Conservation (phyloP, 352 stramenopile genomes). For the Pythium coloratum region DNA sequence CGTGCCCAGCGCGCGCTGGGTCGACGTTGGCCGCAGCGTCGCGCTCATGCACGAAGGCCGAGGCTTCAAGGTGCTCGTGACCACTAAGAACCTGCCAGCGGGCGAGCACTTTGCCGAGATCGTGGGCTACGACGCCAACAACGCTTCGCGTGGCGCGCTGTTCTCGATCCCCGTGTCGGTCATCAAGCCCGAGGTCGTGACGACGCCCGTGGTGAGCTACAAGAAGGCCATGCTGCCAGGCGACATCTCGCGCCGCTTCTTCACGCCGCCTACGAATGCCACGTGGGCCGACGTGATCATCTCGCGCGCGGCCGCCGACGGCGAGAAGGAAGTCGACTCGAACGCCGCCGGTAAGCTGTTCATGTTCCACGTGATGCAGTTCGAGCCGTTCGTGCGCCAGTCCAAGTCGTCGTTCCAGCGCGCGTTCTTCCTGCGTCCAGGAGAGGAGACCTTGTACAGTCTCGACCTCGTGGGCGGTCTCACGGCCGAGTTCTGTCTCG, state of each 20-base stretch:
- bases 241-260: slow-evolving; percentile 77
- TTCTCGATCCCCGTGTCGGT: slow-evolving; percentile 93
- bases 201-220: slow-evolving; percentile 38
- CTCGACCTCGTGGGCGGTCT: slow-evolving; percentile 72
- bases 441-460: slow-evolving; percentile 63
- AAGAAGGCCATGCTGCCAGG: slow-evolving; percentile 57
- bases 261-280: slow-evolving; percentile 71
- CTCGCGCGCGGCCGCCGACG: slow-evolving; percentile 35
- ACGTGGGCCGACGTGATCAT: slow-evolving; percentile 89
- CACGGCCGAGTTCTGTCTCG: slow-evolving; percentile 89
- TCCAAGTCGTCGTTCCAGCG: slow-evolving; percentile 70
- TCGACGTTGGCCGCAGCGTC: slow-evolving; percentile 83
- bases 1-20: slow-evolving; percentile 80
- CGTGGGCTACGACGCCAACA: slow-evolving; percentile 68
- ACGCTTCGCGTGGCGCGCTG: slow-evolving; percentile 62
- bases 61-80: slow-evolving; percentile 89
- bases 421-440: slow-evolving; percentile 64
- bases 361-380: slow-evolving; percentile 90
- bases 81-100: slow-evolving; percentile 75
- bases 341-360: slow-evolving; percentile 73
- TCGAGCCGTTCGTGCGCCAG: slow-evolving; percentile 84
- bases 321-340: slow-evolving; percentile 45
- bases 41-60: slow-evolving; percentile 86
- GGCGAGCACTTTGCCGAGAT: slow-evolving; percentile 90
- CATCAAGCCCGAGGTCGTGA: slow-evolving; percentile 74